Evolutionary conservation across 1,139 yeast genomes (phyloP), one percentile per base, ranked within the genome.

Genomic region (Saccharomyces hybrid): DNA sequence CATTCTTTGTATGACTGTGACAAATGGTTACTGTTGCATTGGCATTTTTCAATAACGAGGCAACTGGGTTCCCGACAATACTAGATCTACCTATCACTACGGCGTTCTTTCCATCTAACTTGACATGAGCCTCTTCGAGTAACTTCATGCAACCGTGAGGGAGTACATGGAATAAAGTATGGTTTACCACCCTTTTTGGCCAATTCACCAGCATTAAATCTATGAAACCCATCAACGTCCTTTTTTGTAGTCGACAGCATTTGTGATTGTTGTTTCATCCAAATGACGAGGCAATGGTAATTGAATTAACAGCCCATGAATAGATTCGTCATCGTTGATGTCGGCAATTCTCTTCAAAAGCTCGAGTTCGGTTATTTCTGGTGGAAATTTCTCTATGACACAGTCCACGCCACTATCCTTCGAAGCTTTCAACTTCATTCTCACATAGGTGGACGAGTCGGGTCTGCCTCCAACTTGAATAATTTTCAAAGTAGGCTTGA

Each of bases 11-110:
- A 64, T 76, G 73, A 57, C 86, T 78, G 64, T 86, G 95, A 59
- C 88, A 80, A 55, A 81, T 77, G 8, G 93, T 86, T 27, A 86
- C 93, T 3, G 93, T 86, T 57, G 89, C 88, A 65, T 87, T 85
- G 63, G 78, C 81, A 61, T 83, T 83, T 65, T 82, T 83, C 65
- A 86, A 75, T 73, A 86, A 73, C 51, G 88, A 82, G 3, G 90
- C 84, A 28, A 86, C 84, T 49, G 95, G 95, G 32, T 86, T 84
- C 57, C 95, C 95, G 38, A 86, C 95, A 60, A 86, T 86, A 70
- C 86, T 91, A 9, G 91, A 85, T 69, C 95, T 78, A 47, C 95
- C 95, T 61, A 87, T 73, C 11, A 86, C 90, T 49, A 86, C 93
- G 2, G 89, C 93, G 63, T 80, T 79, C 62, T 84, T 83, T 54